Percentiles rank a stretch among this genome's conserved stretches.
Conservation (phyloP, 140 eudicot species). For the Bidens hawaiensis region DNA sequence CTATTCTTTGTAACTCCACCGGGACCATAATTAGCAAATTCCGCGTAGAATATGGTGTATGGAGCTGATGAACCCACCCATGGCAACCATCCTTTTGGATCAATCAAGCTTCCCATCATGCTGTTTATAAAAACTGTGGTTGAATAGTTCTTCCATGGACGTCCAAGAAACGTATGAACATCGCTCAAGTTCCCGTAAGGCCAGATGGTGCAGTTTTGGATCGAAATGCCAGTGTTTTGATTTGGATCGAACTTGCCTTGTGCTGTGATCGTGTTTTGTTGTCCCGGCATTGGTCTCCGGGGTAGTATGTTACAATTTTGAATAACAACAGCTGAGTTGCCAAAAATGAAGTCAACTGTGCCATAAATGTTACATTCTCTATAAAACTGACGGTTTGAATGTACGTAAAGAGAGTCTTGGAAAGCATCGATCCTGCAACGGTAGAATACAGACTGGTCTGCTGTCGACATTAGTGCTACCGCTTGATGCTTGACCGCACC, state of each 20-base stretch:
- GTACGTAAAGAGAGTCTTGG: slow-evolving; percentile 57
- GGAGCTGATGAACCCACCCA: slow-evolving; percentile 45
- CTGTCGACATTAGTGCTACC: slow-evolving; percentile 46
- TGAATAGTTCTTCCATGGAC: slow-evolving; percentile 64
- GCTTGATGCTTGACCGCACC: slow-evolving; percentile 55
- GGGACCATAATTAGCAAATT: slow-evolving; percentile 40
- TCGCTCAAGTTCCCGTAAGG: slow-evolving; percentile 30
- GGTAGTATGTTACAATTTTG: slow-evolving; percentile 52
- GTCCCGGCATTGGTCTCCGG: slow-evolving; percentile 42
- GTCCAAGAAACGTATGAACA: slow-evolving; percentile 37
- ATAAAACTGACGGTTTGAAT: slow-evolving; percentile 54
- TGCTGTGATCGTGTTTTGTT: slow-evolving; percentile 53
- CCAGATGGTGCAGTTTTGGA: slow-evolving; percentile 43
- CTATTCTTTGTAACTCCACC: slow-evolving; percentile 43
- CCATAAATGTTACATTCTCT: too few species aligned
- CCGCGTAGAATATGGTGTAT: slow-evolving; percentile 45
- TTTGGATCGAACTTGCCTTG: slow-evolving; percentile 50
- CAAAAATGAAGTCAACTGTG: slow-evolving; percentile 57
- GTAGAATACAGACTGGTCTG: slow-evolving; percentile 45
- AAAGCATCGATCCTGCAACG: slow-evolving; percentile 43
- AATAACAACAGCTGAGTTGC: slow-evolving; percentile 46
- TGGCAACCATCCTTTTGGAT: slow-evolving; percentile 57
- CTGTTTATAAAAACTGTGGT: slow-evolving; percentile 41
- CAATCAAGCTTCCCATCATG: slow-evolving; percentile 38
- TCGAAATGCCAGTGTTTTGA: slow-evolving; percentile 54